phyloP scores from a whole-genome alignment of 2,329 filamentous ascomycete genomes.

The Aspergillus novoparasiticus region DNA sequence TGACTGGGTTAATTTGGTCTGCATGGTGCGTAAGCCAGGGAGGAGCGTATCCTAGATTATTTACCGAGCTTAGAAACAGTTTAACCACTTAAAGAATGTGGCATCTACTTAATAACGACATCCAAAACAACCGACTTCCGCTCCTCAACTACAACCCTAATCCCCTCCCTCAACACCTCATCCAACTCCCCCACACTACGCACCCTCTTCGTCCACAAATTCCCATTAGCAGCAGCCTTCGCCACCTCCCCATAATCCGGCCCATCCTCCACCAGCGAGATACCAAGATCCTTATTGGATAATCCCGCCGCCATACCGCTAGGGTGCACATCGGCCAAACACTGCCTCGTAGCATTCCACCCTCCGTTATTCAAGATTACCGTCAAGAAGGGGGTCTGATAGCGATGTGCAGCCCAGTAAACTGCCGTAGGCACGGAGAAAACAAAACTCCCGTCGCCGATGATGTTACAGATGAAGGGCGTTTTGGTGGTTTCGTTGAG shows the following conservation, averaged over 20 bases:
- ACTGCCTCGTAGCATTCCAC: constrained; percentile 50
- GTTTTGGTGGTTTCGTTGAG: neutral
- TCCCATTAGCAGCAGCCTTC: constrained; percentile 23
- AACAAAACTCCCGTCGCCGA: constrained; percentile 67
- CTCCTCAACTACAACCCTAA: neutral
- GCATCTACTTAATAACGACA: constrained; percentile 17
- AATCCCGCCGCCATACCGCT: constrained; percentile 14
- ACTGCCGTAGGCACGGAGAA: constrained; percentile 66
- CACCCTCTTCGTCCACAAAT: constrained; percentile 23
- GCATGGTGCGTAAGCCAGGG: neutral
- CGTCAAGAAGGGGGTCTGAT: constrained; percentile 64
- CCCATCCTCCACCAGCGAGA: constrained; percentile 23
- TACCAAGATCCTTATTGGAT: constrained; percentile 22
- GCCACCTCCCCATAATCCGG: constrained; percentile 25
- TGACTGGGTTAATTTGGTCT: neutral
- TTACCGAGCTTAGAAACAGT: too few species aligned
- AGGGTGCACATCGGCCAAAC: constrained; percentile 24
- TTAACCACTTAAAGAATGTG: too few species aligned
- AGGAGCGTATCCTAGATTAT: neutral
- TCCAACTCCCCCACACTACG: constrained; percentile 17
- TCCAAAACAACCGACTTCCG: constrained; percentile 18
- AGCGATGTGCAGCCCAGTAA: constrained; percentile 68
- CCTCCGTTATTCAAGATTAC: constrained; percentile 70
- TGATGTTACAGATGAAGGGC: constrained; percentile 28
- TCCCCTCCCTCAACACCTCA: constrained; percentile 16